These are phyloP conservation scores for Aspergillus sp. DNA, from an alignment of 2,329 filamentous ascomycete species.

Conservation along the genomic window DNA sequence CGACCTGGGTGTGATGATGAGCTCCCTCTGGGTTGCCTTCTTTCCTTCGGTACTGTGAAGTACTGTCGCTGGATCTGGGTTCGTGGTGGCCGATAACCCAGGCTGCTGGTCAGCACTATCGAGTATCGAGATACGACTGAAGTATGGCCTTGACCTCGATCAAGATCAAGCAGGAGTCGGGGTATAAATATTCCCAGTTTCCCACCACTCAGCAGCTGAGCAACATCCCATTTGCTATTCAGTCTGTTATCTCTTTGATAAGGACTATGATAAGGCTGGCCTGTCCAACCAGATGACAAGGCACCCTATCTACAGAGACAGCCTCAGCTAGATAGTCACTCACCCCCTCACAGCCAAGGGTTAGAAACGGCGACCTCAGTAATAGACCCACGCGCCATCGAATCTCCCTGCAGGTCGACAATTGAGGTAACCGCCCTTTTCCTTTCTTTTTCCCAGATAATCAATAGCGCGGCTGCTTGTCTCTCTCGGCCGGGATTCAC, in stretches of 20 bases:
- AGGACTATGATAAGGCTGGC: neutral
- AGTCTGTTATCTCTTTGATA: neutral
- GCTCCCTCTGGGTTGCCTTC: neutral
- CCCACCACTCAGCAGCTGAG: too few species aligned
- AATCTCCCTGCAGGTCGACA: neutral
- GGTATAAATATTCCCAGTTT: too few species aligned
- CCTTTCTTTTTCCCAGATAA: neutral
- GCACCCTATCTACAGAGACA: neutral
- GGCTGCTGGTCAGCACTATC: neutral
- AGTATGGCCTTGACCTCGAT: too few species aligned
- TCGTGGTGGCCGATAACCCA: neutral
- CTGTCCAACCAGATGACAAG: neutral
- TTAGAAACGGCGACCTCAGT: neutral
- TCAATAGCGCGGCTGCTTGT: neutral
- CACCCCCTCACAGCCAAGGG: too few species aligned
- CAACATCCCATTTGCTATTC: neutral
- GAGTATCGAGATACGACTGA: too few species aligned
- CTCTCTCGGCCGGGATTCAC: too few species aligned
- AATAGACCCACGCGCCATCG: neutral
- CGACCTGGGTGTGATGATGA: neutral
- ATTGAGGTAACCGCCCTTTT: neutral
- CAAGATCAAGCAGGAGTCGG: too few species aligned
- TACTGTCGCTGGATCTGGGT: too few species aligned
- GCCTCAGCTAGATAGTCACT: too few species aligned
- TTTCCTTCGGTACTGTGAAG: neutral